Conservation (phyloP, 805 yeast species). For the Sporopachydermia quercuum region DNA sequence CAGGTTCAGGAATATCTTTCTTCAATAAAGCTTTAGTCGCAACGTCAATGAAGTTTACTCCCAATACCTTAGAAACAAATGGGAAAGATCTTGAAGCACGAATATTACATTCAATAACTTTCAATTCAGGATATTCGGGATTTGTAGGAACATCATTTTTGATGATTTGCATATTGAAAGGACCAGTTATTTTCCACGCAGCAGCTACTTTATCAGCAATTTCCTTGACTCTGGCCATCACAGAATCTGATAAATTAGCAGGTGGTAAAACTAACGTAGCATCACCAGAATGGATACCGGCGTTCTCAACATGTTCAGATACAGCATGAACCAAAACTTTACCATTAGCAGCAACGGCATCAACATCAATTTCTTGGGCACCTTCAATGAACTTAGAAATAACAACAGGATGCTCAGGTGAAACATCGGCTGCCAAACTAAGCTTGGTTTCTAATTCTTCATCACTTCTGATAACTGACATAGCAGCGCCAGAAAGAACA, state of each 20-base stretch:
- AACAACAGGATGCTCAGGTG: constrained; percentile 95
- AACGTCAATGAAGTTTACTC: constrained; percentile 85
- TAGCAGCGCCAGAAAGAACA: constrained; percentile 96
- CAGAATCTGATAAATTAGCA: constrained; percentile 49
- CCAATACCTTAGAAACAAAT: constrained; percentile 93
- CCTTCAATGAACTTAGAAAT: constrained; percentile 91
- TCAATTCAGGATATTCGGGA: constrained; percentile 47
- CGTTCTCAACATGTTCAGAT: constrained; percentile 95
- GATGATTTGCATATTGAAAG: constrained; percentile 96
- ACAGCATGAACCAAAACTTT: constrained; percentile 85
- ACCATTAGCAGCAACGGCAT: constrained; percentile 89
- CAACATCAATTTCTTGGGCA: constrained; percentile 94
- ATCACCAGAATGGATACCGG: constrained; percentile 98
- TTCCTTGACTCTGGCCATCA: constrained; percentile 61
- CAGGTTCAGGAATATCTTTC: constrained; percentile 57
- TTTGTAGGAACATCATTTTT: constrained; percentile 51
- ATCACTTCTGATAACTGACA: constrained; percentile 79
- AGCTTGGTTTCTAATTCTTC: constrained; percentile 71
- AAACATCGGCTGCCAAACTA: constrained; percentile 78
- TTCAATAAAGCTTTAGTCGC: constrained; percentile 80
- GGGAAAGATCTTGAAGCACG: constrained; percentile 99
- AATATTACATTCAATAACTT: constrained; percentile 96
- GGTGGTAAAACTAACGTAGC: constrained; percentile 95
- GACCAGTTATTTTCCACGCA: constrained; percentile 95
- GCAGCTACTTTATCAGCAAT: constrained; percentile 87